A percentile compares a stretch with the other conserved stretches of the same genome.
phyloP scores from a whole-genome alignment of 2,329 filamentous ascomycete genomes.

The Beauveria rudraprayagi region DNA sequence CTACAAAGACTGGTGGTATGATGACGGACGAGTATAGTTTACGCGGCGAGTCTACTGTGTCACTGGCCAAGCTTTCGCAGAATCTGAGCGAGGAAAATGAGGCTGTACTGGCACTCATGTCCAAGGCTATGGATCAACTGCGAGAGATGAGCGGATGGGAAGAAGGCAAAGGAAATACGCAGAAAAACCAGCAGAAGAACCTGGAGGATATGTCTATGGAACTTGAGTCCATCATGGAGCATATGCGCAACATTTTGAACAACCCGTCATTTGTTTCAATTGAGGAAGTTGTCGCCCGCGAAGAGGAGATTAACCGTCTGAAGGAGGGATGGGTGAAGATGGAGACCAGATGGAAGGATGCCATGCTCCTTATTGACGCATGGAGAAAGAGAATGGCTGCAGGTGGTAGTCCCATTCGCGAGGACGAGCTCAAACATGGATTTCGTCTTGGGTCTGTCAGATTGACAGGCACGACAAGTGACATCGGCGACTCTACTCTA shows the following conservation, averaged over 20 bases:
- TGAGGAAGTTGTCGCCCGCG: constrained; percentile 86
- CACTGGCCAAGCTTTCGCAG: constrained; percentile 76
- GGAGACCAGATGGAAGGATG: constrained; percentile 84
- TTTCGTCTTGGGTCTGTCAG: constrained; percentile 54
- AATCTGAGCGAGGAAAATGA: constrained; percentile 90
- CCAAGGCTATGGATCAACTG: constrained; percentile 62
- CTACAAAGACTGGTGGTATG: constrained; percentile 15
- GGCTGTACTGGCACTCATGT: constrained; percentile 62
- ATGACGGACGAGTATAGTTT: constrained; percentile 54
- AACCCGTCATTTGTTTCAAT: constrained; percentile 95
- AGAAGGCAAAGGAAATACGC: constrained; percentile 27
- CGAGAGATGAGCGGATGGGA: constrained; percentile 57
- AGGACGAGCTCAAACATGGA: constrained; percentile 60
- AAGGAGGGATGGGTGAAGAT: constrained; percentile 87
- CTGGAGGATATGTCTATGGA: constrained; percentile 64
- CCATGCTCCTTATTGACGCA: constrained; percentile 81
- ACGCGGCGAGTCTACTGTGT: constrained; percentile 81
- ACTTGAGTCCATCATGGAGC: constrained; percentile 69
- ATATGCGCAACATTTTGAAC: constrained; percentile 75
- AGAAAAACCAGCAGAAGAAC: constrained; percentile 29
- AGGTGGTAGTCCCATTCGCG: constrained; percentile 60
- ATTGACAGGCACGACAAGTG: constrained; percentile 43
- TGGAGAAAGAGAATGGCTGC: constrained; percentile 78
- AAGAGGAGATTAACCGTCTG: constrained; percentile 80
- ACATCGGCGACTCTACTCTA: constrained; percentile 15